phyloP scores from a whole-genome alignment of 768 basidiomycete species.

The Cyclocybe cylindracea region DNA sequence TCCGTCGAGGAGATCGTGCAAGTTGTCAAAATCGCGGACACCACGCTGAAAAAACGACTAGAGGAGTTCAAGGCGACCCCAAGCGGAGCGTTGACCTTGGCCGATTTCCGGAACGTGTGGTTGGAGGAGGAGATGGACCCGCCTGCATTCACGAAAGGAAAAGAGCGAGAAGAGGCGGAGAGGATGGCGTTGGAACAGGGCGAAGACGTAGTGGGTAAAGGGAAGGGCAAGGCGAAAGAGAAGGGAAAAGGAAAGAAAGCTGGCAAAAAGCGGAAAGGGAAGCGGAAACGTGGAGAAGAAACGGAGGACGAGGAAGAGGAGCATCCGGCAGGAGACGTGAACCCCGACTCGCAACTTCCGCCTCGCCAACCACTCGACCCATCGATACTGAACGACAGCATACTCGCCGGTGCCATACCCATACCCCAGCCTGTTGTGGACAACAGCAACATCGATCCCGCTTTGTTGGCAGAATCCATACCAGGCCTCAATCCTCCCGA shows the following conservation, averaged over 20 bases:
- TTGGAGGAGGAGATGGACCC: constrained; percentile 91
- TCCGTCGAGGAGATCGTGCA: constrained; percentile 96
- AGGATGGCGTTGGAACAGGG: constrained; percentile 36
- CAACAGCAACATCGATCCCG: constrained; percentile 58
- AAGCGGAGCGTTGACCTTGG: constrained; percentile 81
- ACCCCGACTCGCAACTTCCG: constrained; percentile 9
- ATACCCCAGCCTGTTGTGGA: constrained; percentile 45
- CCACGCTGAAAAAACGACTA: constrained; percentile 88
- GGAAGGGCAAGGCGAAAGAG: constrained; percentile 31
- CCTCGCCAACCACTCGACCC: constrained; percentile 51
- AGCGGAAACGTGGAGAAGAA: constrained; percentile 29
- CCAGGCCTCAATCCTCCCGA: constrained; percentile 2
- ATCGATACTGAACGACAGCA: constrained; percentile 63
- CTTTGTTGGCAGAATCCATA: constrained; percentile 37
- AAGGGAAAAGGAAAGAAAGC: constrained; percentile 41
- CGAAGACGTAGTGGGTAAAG: constrained; percentile 29
- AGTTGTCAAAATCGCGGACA: constrained; percentile 98
- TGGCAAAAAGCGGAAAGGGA: constrained; percentile 36
- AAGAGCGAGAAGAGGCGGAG: constrained; percentile 66
- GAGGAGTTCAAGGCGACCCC: constrained; percentile 94
- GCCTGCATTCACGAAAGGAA: constrained; percentile 82
- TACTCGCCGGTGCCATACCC: constrained; percentile 56
- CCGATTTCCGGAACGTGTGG: constrained; percentile 90
- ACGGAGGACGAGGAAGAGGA: constrained; percentile 26
- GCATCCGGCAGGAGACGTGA: constrained; percentile 13